phyloP scores from a whole-genome alignment of 164 flowering plant genomes.

The Vitis labrusca region DNA sequence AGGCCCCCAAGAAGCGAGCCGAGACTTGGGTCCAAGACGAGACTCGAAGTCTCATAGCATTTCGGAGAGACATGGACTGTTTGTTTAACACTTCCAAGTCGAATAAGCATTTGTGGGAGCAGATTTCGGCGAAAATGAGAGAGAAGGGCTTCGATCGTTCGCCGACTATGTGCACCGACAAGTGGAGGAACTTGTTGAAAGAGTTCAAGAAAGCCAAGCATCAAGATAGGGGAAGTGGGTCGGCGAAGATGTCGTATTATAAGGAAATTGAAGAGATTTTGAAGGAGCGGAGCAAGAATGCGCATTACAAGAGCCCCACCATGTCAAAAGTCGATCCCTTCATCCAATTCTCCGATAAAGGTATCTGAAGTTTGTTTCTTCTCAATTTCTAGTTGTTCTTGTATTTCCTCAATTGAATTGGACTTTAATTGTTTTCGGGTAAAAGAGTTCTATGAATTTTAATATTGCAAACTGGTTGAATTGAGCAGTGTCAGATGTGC shows the following conservation, averaged over 20 bases:
- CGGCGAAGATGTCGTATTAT: slow-evolving; percentile 78
- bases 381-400: neutral
- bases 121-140: slow-evolving; percentile 84
- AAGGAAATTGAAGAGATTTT: slow-evolving; percentile 86
- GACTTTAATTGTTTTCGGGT: too few species aligned
- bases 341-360: slow-evolving; percentile 83
- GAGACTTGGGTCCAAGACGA: slow-evolving; percentile 96
- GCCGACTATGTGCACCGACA: slow-evolving; percentile 93
- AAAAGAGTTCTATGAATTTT: too few species aligned
- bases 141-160: slow-evolving; percentile 85
- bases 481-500: too few species aligned
- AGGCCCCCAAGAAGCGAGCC: slow-evolving; percentile 83
- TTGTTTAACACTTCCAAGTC: slow-evolving; percentile 87
- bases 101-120: slow-evolving; percentile 91
- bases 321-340: slow-evolving; percentile 67
- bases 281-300: slow-evolving; percentile 59
- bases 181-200: slow-evolving; percentile 93
- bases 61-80: slow-evolving; percentile 71
- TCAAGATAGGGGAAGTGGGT: slow-evolving; percentile 53
- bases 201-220: slow-evolving; percentile 88
- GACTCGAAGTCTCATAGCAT: slow-evolving; percentile 55
- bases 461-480: too few species aligned
- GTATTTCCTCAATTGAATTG: too few species aligned
- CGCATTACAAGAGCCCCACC: slow-evolving; percentile 45
- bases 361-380: slow-evolving; percentile 22